phyloP scores from a whole-genome alignment of 2,329 filamentous ascomycete genomes.

The Cladosporium austrohemisphaericum region DNA sequence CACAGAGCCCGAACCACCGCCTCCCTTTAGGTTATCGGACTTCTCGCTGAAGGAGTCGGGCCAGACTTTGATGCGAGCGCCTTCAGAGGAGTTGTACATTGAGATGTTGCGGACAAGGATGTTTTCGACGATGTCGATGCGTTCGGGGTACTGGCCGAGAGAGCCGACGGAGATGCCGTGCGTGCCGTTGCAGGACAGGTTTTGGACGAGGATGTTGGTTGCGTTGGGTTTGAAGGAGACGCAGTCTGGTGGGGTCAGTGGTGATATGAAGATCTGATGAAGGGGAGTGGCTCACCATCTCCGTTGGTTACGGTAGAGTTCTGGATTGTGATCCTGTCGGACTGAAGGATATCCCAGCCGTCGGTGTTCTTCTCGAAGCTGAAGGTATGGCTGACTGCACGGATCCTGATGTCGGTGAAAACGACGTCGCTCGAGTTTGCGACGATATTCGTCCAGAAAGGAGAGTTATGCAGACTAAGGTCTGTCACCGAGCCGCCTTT shows the following conservation, averaged over 20 bases:
- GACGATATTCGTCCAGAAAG: slow-evolving; percentile 58
- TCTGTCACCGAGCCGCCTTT: slow-evolving; percentile 57
- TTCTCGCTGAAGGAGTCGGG: slow-evolving; percentile 55
- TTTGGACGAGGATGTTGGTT: slow-evolving; percentile 65
- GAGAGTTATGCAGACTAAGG: slow-evolving; percentile 58
- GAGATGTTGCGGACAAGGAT: slow-evolving; percentile 49
- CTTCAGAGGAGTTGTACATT: slow-evolving; percentile 50
- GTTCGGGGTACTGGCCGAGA: slow-evolving; percentile 62
- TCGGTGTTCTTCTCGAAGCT: slow-evolving; percentile 60
- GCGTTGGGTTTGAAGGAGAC: slow-evolving; percentile 73
- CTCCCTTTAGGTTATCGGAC: slow-evolving; percentile 60
- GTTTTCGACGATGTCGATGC: slow-evolving; percentile 64
- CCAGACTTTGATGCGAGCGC: slow-evolving; percentile 72
- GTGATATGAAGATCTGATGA: no score
- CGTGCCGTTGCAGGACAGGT: slow-evolving; percentile 63
- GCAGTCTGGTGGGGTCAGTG: no score
- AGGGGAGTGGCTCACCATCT: no score
- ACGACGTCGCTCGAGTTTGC: slow-evolving; percentile 62
- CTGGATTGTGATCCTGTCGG: slow-evolving; percentile 62
- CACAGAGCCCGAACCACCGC: slow-evolving; percentile 61
- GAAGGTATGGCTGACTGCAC: slow-evolving; percentile 50
- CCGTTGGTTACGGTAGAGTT: slow-evolving; percentile 62
- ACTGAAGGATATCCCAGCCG: slow-evolving; percentile 51
- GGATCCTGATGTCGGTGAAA: slow-evolving; percentile 60
- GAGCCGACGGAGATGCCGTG: slow-evolving; percentile 72